Evolutionary conservation across 1,284 basidiomycete species (phyloP).

Genomic region (Pascua guehoae): DNA sequence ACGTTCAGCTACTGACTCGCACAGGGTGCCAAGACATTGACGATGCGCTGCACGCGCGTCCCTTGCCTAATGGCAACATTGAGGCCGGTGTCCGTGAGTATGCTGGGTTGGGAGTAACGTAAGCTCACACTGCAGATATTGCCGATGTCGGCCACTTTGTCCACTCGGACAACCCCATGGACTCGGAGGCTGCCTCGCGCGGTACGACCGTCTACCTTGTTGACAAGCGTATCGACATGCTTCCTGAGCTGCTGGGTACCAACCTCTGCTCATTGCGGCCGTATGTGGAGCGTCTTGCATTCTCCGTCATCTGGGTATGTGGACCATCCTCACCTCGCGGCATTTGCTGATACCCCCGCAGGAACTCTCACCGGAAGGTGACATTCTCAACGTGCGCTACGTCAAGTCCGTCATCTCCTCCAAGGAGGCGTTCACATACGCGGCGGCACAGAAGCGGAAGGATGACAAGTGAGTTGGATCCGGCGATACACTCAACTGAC

Average conservation of each 20-base stretch:
- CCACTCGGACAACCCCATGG: constrained; percentile 90
- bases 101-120: neutral
- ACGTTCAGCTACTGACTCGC: neutral
- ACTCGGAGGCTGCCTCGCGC: constrained; percentile 87
- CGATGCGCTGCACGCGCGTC: constrained; percentile 92
- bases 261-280: constrained; percentile 94
- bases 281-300: constrained; percentile 89
- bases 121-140: constrained; percentile 63
- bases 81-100: constrained; percentile 95
- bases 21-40: constrained; percentile 96
- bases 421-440: constrained; percentile 96
- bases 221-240: constrained; percentile 98
- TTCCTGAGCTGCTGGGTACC: constrained; percentile 89
- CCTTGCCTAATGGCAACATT: constrained; percentile 87
- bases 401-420: constrained; percentile 95
- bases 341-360: constrained; percentile 37
- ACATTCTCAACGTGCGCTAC: constrained; percentile 87
- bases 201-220: constrained; percentile 98
- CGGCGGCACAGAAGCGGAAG: constrained; percentile 90
- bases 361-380: constrained; percentile 80
- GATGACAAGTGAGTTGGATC: constrained; percentile 70
- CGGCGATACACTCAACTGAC: neutral
- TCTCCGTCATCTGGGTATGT: constrained; percentile 92
- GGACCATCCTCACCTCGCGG: neutral
- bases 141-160: constrained; percentile 99